Conservation (phyloP, 306 rosid species). For the Rosa persica region DNA sequence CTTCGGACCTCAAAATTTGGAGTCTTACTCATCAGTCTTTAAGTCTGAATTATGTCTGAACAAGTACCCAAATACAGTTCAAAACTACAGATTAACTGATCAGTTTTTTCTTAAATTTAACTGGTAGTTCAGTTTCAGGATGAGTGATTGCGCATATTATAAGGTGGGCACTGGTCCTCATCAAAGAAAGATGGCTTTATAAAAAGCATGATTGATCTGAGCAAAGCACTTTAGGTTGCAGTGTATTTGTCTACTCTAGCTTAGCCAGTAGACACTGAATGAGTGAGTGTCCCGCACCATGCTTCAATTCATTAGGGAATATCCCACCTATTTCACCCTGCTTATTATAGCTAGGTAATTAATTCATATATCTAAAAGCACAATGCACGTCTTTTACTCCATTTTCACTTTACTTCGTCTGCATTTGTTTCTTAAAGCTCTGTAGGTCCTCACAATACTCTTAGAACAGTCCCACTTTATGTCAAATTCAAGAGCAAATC, state of each 20-base stretch:
- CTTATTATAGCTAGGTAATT: neutral
- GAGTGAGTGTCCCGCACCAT: neutral
- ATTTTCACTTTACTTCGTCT: neutral
- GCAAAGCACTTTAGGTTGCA: neutral
- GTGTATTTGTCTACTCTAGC: neutral
- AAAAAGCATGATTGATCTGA: neutral
- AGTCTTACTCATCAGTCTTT: neutral
- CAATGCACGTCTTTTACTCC: neutral
- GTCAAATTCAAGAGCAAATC: neutral
- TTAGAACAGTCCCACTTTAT: neutral
- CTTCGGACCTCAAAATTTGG: neutral
- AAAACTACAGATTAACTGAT: neutral
- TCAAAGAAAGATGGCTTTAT: neutral
- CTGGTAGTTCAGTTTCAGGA: neutral
- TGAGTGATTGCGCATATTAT: neutral
- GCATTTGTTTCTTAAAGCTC: neutral
- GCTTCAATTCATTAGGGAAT: neutral
- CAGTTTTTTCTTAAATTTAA: too few species aligned
- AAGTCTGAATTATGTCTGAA: neutral
- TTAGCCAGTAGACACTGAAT: neutral
- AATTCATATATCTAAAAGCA: neutral
- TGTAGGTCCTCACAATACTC: neutral
- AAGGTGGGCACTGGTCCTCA: constrained; percentile 17
- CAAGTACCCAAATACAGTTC: neutral
- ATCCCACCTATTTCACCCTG: constrained; percentile 9